phyloP scores from a whole-genome alignment of 352 stramenopile genomes.

The Pythium brassicae region DNA sequence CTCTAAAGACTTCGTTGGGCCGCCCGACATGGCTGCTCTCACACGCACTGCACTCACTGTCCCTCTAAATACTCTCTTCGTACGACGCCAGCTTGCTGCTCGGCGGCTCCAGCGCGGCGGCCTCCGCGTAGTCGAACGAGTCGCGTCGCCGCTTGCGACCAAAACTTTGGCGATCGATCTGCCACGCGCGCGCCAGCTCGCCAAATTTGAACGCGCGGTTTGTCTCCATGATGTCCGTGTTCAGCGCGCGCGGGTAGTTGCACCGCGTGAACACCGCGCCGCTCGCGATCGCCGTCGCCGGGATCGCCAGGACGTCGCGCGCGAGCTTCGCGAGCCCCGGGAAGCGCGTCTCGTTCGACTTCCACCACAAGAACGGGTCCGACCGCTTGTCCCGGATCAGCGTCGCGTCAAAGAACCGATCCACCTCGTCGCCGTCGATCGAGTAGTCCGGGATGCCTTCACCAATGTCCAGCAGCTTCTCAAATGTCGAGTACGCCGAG shows the following conservation, averaged over 20 bases:
- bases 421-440: constrained; percentile 73
- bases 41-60: not conserved
- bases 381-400: constrained; percentile 78
- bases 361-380: constrained; percentile 80
- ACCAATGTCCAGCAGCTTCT: constrained; percentile 77
- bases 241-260: constrained; percentile 54
- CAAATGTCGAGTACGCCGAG: constrained; percentile 75
- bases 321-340: constrained; percentile 65
- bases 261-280: constrained; percentile 68
- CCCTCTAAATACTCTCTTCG: constrained; percentile 86
- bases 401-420: constrained; percentile 80
- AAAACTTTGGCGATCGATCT: constrained; percentile 76
- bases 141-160: constrained; percentile 67
- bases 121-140: constrained; percentile 73
- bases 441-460: constrained; percentile 75
- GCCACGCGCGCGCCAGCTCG: constrained; percentile 67
- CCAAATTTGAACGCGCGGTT: constrained; percentile 78
- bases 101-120: constrained; percentile 40
- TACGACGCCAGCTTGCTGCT: constrained; percentile 59
- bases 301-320: constrained; percentile 72
- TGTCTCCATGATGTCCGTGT: constrained; percentile 49
- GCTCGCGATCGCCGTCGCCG: constrained; percentile 59
- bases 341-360: constrained; percentile 78
- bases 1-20: no score
- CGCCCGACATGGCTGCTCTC: not conserved